Base-by-base conservation (phyloP, 805 yeast genomes). In the Metschnikowia chrysomelidarum region DNA sequence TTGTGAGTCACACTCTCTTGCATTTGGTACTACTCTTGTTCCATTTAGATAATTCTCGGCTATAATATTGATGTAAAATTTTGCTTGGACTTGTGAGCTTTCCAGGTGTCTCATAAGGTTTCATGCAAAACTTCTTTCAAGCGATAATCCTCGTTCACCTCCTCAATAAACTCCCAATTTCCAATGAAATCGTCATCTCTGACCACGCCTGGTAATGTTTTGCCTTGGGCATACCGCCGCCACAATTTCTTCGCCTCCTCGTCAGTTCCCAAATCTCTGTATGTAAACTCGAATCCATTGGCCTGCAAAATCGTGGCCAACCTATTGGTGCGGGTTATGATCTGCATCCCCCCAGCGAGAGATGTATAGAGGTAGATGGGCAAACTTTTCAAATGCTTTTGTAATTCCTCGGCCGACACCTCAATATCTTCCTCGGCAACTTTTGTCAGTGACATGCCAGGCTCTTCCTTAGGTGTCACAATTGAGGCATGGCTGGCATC, bases 311-410 rank as follows among this genome's bases (percentile, higher is more conserved):
- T 85, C 0, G 87, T 82, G 9, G 74, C 75, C 38, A 89, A 60
- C 37, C 94, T 67, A 51, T 83, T 85, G 11, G 96, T 87, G 49
- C 89, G 69, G 11, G 82, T 74, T 44, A 80, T 76, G 58, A 89
- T 77, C 56, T 82, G 84, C 73, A 78, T 80, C 1, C 93, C 94
- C 18, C 95, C 94, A 0, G 95, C 91, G 27, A 87, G 67, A 0
- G 96, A 89, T 0, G 96, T 88, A 62, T 71, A 87, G 17, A 88
- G 57, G 57, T 77, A 87, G 15, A 87, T 80, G 2, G 93, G 89
- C 38, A 56, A 64, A n/a, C 69, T 51, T 41, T 67, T 64, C 30
- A 67, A 51, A 44, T 68, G 70, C 47, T 62, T 61, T 31, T 69
- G 63, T 29, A 66, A 48, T 34, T 67, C 73, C 41, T 65, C 72